Evolutionary conservation across 192 early-diverging fungal species (phyloP), one percentile per base, ranked within the genome.

Genomic region (Lobulomyces angularis): DNA sequence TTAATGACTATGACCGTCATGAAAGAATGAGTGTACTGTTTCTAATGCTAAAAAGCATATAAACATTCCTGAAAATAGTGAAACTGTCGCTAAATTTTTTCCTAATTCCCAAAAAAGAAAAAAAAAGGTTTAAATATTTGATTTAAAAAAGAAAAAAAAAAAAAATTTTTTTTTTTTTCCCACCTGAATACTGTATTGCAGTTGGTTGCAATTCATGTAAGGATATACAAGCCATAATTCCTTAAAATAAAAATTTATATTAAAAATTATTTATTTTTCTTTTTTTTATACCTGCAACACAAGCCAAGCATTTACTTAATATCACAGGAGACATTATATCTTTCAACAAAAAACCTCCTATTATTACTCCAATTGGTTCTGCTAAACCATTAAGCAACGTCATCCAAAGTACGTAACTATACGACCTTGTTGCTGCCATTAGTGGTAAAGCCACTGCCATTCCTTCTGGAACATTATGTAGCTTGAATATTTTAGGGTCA

Each of bases 381-480:
- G 62, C 65, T 2, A 69, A 44, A 7, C 70, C 69, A 40, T 71
- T 71, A 3, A 65, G 16, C 8, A 71, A 38, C 24, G 69, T 71
- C 64, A 49, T 62, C 38, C 27, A 56, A 23, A 71, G 48, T 11
- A 67, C 69, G 11, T 31, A 28, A 11, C 31, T 42, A 18, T 52
- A 53, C 0, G 53, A 52, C 6, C 43, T 37, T n/a, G 64, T 58
- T 8, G 64, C 58, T 6, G 64, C 69, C 30, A 62, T 67, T 11
- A 71, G 41, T 7, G 69, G 69, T 27, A 71, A 64, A n/a, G 64
- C 69, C 16, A 71, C 64, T 5, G 69, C 69, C 69, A 71, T 71
- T 16, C 69, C 69, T 41, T 71, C 69, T 18, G 46, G 36, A 16
- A 53, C 14, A 49, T n/a, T 8, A 8, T 8, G 12, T 46, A 16